Evolutionary conservation across 805 yeast genomes (phyloP).

Genomic region (Candida nonsorbophila): DNA sequence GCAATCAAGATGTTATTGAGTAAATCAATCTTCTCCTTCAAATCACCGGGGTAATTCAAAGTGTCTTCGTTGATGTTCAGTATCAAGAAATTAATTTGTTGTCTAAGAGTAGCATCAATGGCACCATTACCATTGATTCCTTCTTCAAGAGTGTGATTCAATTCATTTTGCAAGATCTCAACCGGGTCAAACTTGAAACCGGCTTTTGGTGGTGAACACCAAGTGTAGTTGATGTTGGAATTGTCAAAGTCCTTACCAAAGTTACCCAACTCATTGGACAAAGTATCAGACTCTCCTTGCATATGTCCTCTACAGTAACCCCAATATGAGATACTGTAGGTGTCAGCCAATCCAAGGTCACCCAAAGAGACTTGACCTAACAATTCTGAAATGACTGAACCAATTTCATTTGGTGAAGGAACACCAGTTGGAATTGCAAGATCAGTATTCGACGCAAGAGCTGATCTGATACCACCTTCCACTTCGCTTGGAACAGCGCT

Average conservation of each 20-base stretch:
- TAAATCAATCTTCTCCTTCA: slow-evolving; percentile 41
- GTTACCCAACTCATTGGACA: slow-evolving; percentile 3
- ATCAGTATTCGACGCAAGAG: slow-evolving; percentile 1
- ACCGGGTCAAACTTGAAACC: slow-evolving; percentile 57
- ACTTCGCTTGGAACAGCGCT: slow-evolving; percentile 6
- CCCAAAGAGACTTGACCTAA: slow-evolving; percentile 14
- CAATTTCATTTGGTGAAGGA: slow-evolving; percentile 4
- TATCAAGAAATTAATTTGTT: slow-evolving; percentile 16
- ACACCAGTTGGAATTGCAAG: slow-evolving; percentile 16
- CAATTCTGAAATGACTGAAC: no score
- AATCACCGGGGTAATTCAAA: slow-evolving; percentile 48
- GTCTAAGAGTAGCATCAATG: slow-evolving; percentile 16
- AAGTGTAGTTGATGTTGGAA: slow-evolving; percentile 29
- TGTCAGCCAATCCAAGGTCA: slow-evolving; percentile 36
- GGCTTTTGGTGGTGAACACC: slow-evolving; percentile 51
- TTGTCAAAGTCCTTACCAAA: slow-evolving; percentile 19
- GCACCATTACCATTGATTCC: slow-evolving; percentile 18
- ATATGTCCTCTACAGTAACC: slow-evolving; percentile 37
- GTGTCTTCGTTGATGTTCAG: slow-evolving; percentile 20
- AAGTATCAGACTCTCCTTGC: slow-evolving; percentile 3
- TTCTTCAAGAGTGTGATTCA: slow-evolving; percentile 19
- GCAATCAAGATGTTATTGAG: slow-evolving; percentile 49
- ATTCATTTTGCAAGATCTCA: slow-evolving; percentile 24
- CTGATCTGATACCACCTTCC: not conserved
- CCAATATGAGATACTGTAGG: slow-evolving; percentile 36